Evolutionary conservation across 75 land plant genomes (phyloP).

Genomic region (Cunninghamia lanceolata): DNA sequence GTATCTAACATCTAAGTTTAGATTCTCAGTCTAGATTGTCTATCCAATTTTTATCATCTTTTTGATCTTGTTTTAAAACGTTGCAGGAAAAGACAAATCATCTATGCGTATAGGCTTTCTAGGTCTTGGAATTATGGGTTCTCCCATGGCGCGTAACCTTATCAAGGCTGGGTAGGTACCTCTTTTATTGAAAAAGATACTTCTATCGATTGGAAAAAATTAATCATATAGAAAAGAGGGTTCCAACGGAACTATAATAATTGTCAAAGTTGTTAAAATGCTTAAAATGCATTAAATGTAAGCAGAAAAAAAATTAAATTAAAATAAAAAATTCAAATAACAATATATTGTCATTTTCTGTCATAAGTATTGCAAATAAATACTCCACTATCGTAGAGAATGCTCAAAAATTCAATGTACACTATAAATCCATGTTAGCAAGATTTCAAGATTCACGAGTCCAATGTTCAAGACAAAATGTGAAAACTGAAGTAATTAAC

Average conservation of each 20-base stretch:
- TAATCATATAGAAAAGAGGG: not conserved
- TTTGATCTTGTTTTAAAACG: not conserved
- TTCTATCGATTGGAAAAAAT: too few relatives aligned
- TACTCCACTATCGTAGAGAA: not conserved
- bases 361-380: too few relatives aligned
- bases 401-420: not conserved
- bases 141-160: constrained; percentile 85
- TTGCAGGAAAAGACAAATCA: constrained; percentile 14
- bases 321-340: too few relatives aligned
- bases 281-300: too few relatives aligned
- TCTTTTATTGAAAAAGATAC: not conserved
- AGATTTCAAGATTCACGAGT: not conserved
- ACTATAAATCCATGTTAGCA: not conserved
- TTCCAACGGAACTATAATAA: not conserved
- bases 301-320: too few relatives aligned
- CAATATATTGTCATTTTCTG: not conserved
- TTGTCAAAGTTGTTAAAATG: not conserved
- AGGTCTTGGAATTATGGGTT: constrained; percentile 92
- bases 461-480: not conserved
- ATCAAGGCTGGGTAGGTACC: constrained; percentile 66
- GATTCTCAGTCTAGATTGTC: not conserved
- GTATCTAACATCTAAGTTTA: not conserved
- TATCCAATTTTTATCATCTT: not conserved
- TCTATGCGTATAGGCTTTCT: constrained; percentile 59
- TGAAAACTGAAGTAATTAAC: too few relatives aligned